Evolutionary conservation across 169 alveolate genomes (phyloP).

Genomic region (Plasmodium vinckei): DNA sequence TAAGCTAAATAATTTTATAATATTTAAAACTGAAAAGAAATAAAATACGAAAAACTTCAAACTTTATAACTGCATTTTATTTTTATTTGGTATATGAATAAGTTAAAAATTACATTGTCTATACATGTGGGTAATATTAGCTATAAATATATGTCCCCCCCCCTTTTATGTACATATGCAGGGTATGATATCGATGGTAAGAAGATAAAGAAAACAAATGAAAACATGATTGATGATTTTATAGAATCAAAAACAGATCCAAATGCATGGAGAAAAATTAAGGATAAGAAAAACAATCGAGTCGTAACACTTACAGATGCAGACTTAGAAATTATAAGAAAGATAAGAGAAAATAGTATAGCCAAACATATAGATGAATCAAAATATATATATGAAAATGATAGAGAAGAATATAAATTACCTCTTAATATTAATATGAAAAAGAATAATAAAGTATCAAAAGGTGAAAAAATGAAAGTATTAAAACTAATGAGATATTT

Average conservation of each 20-base stretch:
- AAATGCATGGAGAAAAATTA: conserved; percentile 70
- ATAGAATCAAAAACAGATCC: conserved; percentile 38
- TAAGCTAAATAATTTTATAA: conserved; percentile 4
- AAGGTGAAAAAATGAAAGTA: conserved; percentile 30
- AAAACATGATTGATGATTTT: conserved; percentile 61
- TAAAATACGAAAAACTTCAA: background rate
- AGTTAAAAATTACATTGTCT: background rate
- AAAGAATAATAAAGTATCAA: conserved; percentile 21
- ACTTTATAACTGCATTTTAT: background rate
- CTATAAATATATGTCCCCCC: background rate
- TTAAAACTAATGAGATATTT: conserved; percentile 12
- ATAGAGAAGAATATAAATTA: conserved; percentile 71
- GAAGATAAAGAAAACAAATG: conserved; percentile 37
- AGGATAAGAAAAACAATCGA: conserved; percentile 71
- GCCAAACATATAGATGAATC: conserved; percentile 32
- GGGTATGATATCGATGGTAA: conserved; percentile 72
- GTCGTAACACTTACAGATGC: conserved; percentile 41
- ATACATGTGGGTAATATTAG: background rate
- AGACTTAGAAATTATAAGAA: conserved; percentile 53
- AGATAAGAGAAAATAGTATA: conserved; percentile 57
- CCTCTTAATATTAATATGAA: background rate
- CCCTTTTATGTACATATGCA: background rate
- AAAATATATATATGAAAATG: conserved; percentile 73
- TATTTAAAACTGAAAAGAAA: background rate
- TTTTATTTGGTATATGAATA: background rate